Evolutionary conservation across 1,284 basidiomycete genomes (phyloP), one percentile per base, ranked within the genome.

Genomic region (Lignosus rhinocerotis): DNA sequence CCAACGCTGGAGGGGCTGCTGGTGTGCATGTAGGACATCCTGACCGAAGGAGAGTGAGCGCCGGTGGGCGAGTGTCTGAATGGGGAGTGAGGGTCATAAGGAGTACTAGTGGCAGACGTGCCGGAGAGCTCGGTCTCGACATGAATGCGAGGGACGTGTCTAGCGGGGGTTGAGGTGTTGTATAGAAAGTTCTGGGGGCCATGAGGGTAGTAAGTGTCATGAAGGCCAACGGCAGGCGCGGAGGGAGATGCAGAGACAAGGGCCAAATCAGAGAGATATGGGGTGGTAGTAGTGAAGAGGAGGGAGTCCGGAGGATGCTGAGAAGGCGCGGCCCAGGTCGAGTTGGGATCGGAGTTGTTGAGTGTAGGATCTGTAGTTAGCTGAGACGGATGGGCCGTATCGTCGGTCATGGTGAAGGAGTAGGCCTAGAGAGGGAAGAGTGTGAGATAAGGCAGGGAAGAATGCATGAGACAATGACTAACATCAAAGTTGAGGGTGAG

Each of bases 1-100:
- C 49, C 56, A 25, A 45, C 33, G 51, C 59, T 63, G 21, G 60
- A 59, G 4, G 60, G 59, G 36, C 59, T 64, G 7, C 56, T 55
- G 43, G 58, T 48, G 7, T 32, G 25, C 44, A 51, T 43, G 19
- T 53, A 50, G n/a, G 52, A 19, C 34, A 38, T 50, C 34, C 55
- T n/a, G 32, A 34, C 5, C 39, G 46, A 36, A 41, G 30, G 47
- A 45, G 9, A 36, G 60, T 39, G 4, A 51, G 38, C 32, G 53
- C 39, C 21, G 51, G 58, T 25, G 38, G 46, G 45, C 6, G 51
- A 41, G 38, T 41, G 17, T 17, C 46, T 38, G 46, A 32, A 47
- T n/a, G 44, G 55, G 63, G 43, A 45, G 11, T n/a, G 55, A 59
- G 34, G 48, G 11, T 34, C 47, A 54, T 12, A 55, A 52, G 21